Percentiles rank a stretch among this genome's conserved stretches.
phyloP scores from a whole-genome alignment of 805 yeast species.

The Naumovozyma baii region DNA sequence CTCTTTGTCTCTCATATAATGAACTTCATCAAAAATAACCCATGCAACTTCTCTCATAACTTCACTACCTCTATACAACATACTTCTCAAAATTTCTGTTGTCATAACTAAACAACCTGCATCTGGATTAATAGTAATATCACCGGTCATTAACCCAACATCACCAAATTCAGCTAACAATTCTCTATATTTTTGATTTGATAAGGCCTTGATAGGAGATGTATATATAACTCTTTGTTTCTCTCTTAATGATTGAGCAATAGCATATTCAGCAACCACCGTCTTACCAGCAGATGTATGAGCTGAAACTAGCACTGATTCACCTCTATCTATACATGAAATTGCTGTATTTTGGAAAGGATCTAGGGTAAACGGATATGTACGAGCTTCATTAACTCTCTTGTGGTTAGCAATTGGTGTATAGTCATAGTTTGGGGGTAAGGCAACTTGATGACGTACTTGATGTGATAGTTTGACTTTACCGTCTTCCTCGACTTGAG shows the following conservation, averaged over 20 bases:
- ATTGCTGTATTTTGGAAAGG: constrained; percentile 97
- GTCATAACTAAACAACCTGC: constrained; percentile 99
- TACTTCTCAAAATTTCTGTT: constrained; percentile 91
- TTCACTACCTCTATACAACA: constrained; percentile 96
- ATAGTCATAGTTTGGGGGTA: constrained; percentile 86
- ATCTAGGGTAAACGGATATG: constrained; percentile 86
- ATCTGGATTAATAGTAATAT: constrained; percentile 95
- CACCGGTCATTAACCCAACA: constrained; percentile 98
- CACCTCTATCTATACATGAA: constrained; percentile 89
- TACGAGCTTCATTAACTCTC: constrained; percentile 68
- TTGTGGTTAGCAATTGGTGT: constrained; percentile 82
- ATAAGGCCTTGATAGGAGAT: constrained; percentile 89
- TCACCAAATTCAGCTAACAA: constrained; percentile 88
- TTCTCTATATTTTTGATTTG: constrained; percentile 91
- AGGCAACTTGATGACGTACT: constrained; percentile 94
- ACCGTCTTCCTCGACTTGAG: constrained; percentile 35
- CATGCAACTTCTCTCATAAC: constrained; percentile 98
- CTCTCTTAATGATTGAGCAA: constrained; percentile 85
- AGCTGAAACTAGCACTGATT: constrained; percentile 92
- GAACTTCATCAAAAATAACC: constrained; percentile 97
- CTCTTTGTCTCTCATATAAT: constrained; percentile 94
- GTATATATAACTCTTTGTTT: constrained; percentile 93
- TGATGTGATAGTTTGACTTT: constrained; percentile 75
- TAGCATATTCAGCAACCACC: constrained; percentile 94
- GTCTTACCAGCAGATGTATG: constrained; percentile 97